Conservation (phyloP, 331 rosid genomes). For the Rhamnella rubrinervis region DNA sequence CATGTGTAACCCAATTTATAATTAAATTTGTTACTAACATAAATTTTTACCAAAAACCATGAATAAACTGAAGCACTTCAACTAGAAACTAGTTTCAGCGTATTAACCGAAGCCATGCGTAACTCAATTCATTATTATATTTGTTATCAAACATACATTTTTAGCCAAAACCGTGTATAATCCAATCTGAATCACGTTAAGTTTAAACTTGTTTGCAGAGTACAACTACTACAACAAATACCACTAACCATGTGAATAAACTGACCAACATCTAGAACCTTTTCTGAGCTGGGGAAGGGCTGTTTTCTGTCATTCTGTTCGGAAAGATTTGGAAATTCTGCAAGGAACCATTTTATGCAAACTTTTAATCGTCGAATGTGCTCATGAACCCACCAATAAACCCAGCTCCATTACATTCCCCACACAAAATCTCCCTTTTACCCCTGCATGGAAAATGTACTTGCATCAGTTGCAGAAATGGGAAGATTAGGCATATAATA, state of each 20-base stretch:
- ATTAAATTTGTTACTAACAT: too few species aligned
- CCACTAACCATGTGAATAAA: neutral
- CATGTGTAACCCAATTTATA: too few species aligned
- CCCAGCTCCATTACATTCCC: constrained; percentile 94
- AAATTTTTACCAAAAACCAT: too few species aligned
- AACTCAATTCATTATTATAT: too few species aligned
- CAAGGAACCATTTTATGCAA: constrained; percentile 17
- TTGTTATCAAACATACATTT: too few species aligned
- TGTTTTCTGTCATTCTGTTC: neutral
- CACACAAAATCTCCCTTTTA: constrained; percentile 79
- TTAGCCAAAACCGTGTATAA: too few species aligned
- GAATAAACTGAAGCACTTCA: too few species aligned
- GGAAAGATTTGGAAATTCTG: neutral
- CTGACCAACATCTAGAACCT: neutral
- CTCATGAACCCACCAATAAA: constrained; percentile 89
- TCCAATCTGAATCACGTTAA: too few species aligned
- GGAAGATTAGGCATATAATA: neutral
- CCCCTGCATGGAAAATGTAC: constrained; percentile 59
- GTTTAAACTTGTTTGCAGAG: too few species aligned
- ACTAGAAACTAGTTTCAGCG: too few species aligned
- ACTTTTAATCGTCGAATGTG: constrained; percentile 59
- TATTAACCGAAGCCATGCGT: too few species aligned
- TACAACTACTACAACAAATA: too few species aligned
- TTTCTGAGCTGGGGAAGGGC: neutral
- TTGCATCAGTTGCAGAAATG: neutral